These are phyloP conservation scores for Gracilaria caudata DNA, from an alignment of 23 red algal genomes.

Conservation along the genomic window DNA sequence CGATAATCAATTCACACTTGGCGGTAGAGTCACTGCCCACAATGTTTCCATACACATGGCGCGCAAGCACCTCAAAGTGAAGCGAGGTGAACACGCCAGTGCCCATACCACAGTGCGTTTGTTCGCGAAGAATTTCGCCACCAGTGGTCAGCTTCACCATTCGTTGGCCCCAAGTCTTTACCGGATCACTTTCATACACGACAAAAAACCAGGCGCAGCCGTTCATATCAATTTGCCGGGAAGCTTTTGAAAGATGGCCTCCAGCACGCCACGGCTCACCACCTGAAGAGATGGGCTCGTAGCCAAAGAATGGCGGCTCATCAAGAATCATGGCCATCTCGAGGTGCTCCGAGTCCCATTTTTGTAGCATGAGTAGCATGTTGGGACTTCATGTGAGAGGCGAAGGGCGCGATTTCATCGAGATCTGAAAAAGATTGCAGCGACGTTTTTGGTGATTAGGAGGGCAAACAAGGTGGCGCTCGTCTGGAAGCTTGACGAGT, in stretches of 20 bases:
- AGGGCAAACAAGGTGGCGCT: too few species aligned
- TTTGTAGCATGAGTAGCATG: constrained; percentile 27
- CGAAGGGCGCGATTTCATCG: not conserved
- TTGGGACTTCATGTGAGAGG: not conserved
- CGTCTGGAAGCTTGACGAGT: too few species aligned
- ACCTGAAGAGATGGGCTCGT: not conserved
- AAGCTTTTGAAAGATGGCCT: not conserved
- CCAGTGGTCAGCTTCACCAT: not conserved
- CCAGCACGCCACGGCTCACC: constrained; percentile 19
- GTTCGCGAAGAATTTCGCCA: not conserved
- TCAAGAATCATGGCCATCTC: constrained; percentile 24
- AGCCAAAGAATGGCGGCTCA: not conserved
- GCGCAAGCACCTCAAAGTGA: not conserved
- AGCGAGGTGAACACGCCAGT: not conserved
- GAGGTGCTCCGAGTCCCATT: not conserved
- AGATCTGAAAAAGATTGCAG: too few species aligned
- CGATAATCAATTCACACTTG: not conserved
- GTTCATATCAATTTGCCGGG: not conserved
- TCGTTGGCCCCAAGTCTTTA: not conserved
- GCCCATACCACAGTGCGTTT: not conserved
- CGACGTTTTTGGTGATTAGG: too few species aligned
- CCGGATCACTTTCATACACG: constrained; percentile 10
- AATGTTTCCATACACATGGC: constrained; percentile 15
- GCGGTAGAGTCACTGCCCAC: not conserved
- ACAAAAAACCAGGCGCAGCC: constrained; percentile 19